These are phyloP conservation scores for Cyphellophora europaea DNA, from an alignment of 2,329 filamentous ascomycete genomes.

Conservation along the genomic window DNA sequence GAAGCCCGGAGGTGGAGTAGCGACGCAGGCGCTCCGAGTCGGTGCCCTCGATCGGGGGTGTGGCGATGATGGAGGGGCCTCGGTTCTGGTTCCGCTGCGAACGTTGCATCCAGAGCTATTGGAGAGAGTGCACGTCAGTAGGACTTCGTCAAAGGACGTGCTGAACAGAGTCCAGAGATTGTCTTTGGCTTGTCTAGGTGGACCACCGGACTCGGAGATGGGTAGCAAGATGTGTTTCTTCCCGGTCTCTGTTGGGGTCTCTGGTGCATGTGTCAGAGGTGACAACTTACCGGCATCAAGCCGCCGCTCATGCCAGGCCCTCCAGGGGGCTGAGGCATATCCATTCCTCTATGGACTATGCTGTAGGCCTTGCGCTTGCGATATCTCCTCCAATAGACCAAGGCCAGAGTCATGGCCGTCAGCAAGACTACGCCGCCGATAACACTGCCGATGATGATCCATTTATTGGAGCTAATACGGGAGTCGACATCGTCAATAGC, in stretches of 20 bases:
- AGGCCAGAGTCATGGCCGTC: no score
- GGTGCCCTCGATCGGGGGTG: neutral
- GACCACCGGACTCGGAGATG: no score
- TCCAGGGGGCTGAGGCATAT: neutral
- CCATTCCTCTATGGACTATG: neutral
- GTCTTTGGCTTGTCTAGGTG: no score
- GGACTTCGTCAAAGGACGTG: no score
- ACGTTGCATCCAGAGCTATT: neutral
- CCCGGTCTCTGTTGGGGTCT: no score
- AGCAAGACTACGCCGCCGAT: neutral
- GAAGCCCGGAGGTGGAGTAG: neutral
- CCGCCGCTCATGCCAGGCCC: neutral
- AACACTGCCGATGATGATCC: neutral
- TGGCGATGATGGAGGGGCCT: neutral
- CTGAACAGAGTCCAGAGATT: no score
- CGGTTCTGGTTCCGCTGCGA: no score
- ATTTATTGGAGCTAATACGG: slow-evolving; percentile 1
- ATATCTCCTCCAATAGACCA: no score
- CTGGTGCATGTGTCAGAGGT: no score
- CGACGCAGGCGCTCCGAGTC: neutral
- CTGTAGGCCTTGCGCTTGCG: neutral
- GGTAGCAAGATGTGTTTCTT: no score
- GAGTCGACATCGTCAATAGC: no score
- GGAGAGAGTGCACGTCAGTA: no score
- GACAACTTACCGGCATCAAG: slow-evolving; percentile 1